Base-by-base conservation (phyloP, 2,329 filamentous ascomycete genomes). In the Bipolaris zeicola region DNA sequence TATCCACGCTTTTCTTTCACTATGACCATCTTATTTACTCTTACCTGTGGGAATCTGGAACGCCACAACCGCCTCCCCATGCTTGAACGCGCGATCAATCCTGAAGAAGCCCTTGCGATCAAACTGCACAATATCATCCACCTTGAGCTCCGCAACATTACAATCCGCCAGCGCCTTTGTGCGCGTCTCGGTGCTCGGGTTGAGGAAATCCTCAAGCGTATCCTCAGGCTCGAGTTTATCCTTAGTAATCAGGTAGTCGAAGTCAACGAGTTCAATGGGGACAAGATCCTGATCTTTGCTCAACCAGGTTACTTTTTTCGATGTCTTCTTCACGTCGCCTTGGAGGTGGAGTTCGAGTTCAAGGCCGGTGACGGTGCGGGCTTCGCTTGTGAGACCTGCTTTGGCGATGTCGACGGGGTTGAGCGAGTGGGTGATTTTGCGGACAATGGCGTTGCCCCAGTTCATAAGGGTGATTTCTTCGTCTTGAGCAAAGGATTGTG, bases 381-480 rank as follows among this genome's bases (percentile, higher is more conserved):
- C 26, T 42, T 42, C 39, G 18, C 14, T 46, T 58, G 78, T 78
- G 39, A 75, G 58, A 44, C 73, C 73, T 28, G 80, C 79, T 45
- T 85, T 81, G 52, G 67, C 70, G 26, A 60, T 60, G 36, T 60
- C 57, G 57, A 81, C 71, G 5, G 79, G 79, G 65, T 78, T 86
- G 70, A 79, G 67, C 61, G 82, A 77, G 80, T 86, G 73, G 16
- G 69, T 73, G 60, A 91, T 86, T 57, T 87, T 86, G 52, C 87
- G 85, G 22, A 95, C 89, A 64, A 92, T 85, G 11, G 90, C 91
- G 70, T 96, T 96, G 67, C 94, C 95, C 94, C 94, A 98, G 76
- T 90, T 90, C 94, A 97, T 97, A 39, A 97, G 83, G 0, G 94
- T 97, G 69, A 98, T 91, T 77, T 97, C 93, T 80, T 98, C 94